Base-by-base conservation (phyloP, 2,329 filamentous ascomycete species). In the Colletotrichum siamense region DNA sequence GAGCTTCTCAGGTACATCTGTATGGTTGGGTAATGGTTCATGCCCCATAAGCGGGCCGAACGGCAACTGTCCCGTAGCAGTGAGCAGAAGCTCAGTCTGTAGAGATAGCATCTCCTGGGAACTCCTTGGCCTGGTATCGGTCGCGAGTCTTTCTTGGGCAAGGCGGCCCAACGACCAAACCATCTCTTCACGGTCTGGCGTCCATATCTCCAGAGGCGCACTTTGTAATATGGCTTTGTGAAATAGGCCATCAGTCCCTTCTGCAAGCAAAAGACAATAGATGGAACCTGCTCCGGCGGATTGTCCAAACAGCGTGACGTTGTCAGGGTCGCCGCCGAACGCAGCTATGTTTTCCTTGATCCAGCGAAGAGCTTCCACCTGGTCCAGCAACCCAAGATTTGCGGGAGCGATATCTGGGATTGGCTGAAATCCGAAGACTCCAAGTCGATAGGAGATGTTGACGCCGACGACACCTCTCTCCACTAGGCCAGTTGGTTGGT, bases 251-350 rank as follows among this genome's bases (percentile, higher is more conserved):
- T 75, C 30, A 13, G 62, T 62, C 5, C 89, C 88, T 76, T 93
- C 92, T 59, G 94, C 82, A 3, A 89, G 81, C 86, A 92, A 91
- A 63, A 94, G 92, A 77, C 93, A 89, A 67, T 91, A 87, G 6
- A 79, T 77, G 0, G 68, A 70, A 9, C 34, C 68, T 36, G 68
- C 68, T 15, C 70, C 70, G 2, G 70, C 70, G 2, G 70, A 72
- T 10, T 72, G 61, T 10, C 70, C 70, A 6, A 61, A 59, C 9
- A 72, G 6, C 3, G 70, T 72, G 8, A 72, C 70, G 2, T 67
- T 72, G 12, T 59, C 5, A 6, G 62, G 49, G n/a, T 72, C 70
- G 15, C 70, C 70, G 32, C 63, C 70, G 13, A 72, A 72, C 9
- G 70, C 61, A 16, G 52, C 24, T 13, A 72, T 72, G 6, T 72